Evolutionary conservation across 164 flowering plant genomes (phyloP).

Genomic region (Paratinospora sagittata): DNA sequence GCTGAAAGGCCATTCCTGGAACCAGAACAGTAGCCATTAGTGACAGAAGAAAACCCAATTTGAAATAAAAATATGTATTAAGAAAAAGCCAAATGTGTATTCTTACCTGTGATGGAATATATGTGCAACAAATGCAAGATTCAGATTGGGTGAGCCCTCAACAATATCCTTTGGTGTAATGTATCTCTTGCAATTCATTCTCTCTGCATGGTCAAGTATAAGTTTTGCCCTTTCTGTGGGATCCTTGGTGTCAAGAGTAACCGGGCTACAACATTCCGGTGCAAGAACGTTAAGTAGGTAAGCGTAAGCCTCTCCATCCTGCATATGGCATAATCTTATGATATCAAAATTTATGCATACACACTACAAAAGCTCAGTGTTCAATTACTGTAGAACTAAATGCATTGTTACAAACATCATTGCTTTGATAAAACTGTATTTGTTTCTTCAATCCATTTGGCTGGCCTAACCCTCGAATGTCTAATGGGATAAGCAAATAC

Average conservation of each 20-base stretch:
- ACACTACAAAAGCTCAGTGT: background rate
- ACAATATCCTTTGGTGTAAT: conserved; percentile 70
- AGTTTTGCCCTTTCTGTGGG: conserved; percentile 68
- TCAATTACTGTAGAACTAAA: background rate
- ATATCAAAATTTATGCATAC: conserved; percentile 1
- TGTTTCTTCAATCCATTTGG: background rate
- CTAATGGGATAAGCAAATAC: background rate
- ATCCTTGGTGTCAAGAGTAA: conserved; percentile 63
- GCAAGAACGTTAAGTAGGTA: conserved; percentile 91
- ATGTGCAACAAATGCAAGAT: conserved; percentile 91
- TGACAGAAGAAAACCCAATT: background rate
- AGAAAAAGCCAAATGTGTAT: background rate
- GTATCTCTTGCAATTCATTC: conserved; percentile 81
- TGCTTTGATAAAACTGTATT: background rate
- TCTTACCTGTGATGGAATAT: conserved; percentile 82
- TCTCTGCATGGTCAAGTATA: conserved; percentile 85
- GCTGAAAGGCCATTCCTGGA: conserved; percentile 74
- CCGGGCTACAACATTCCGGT: conserved; percentile 67
- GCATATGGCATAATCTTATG: conserved; percentile 16
- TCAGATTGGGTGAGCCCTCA: conserved; percentile 83
- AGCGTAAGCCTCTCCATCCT: conserved; percentile 93
- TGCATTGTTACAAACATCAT: background rate
- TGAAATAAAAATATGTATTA: background rate
- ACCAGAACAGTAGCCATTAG: background rate
- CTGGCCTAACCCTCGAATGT: background rate